Evolutionary conservation across 225 moss, liverwort and hornwort species (phyloP).

Genomic region (Thuidium tamariscinum): DNA sequence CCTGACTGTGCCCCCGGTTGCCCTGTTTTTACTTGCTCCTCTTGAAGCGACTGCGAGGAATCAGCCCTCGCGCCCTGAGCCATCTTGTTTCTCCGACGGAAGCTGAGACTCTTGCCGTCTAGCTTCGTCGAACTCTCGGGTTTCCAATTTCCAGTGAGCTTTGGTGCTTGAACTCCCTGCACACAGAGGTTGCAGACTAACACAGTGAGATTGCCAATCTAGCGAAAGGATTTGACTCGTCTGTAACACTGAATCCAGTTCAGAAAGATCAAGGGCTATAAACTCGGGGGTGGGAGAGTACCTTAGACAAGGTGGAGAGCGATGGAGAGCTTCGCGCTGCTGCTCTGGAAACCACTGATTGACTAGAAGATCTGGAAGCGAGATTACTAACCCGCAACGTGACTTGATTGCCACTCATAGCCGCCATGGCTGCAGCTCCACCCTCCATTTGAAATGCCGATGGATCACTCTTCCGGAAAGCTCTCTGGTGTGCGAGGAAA

Average conservation of each 20-base stretch:
- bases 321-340: background rate
- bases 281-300: background rate
- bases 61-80: slow-evolving; percentile 15
- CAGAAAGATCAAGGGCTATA: background rate
- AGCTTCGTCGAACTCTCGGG: background rate
- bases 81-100: background rate
- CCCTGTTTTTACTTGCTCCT: slow-evolving; percentile 34
- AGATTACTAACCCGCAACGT: background rate
- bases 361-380: background rate
- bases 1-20: slow-evolving; percentile 22
- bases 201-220: background rate
- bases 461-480: background rate
- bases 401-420: background rate
- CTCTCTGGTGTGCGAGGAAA: background rate
- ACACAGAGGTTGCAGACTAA: background rate
- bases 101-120: background rate
- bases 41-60: slow-evolving; percentile 24
- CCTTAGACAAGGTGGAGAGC: background rate
- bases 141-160: slow-evolving; percentile 16
- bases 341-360: background rate
- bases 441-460: background rate
- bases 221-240: background rate
- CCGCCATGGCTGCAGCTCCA: slow-evolving; percentile 1
- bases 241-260: background rate
- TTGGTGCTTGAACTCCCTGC: slow-evolving; percentile 12